These are phyloP conservation scores for Gloeophyllum trabeum DNA, from an alignment of 768 basidiomycete genomes.

Conservation along the genomic window DNA sequence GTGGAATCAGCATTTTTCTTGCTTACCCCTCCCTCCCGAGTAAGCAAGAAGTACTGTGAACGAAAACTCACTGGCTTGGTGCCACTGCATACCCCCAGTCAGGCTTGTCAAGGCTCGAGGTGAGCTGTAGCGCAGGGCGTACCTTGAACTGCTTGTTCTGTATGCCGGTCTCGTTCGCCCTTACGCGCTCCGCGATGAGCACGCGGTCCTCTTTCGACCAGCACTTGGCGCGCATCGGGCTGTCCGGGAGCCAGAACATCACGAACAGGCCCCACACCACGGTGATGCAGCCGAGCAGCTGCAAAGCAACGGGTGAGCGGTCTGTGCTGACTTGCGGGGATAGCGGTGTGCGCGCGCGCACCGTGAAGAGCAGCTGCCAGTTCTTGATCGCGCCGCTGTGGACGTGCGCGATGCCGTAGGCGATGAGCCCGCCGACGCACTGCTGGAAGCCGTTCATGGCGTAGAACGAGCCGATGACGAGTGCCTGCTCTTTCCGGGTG, in stretches of 20 bases:
- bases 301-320: conserved; percentile 3
- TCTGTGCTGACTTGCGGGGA: no score
- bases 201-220: conserved; percentile 34
- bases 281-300: conserved; percentile 32
- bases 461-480: conserved; percentile 32
- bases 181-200: conserved; percentile 36
- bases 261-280: conserved; percentile 38
- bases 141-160: conserved; percentile 40
- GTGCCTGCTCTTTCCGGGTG: conserved; percentile 36
- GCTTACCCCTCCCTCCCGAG: no score
- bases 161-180: conserved; percentile 40
- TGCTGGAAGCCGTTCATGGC: conserved; percentile 38
- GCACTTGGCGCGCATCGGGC: conserved; percentile 34
- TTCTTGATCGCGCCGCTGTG: conserved; percentile 28
- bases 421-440: conserved; percentile 36
- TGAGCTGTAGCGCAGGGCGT: conserved; percentile 19
- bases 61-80: conserved; percentile 1
- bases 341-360: neutral
- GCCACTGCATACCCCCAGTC: no score
- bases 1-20: no score
- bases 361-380: conserved; percentile 38
- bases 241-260: conserved; percentile 38
- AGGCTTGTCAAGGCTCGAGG: neutral
- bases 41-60: neutral
- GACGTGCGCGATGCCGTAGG: conserved; percentile 37